Base-by-base conservation (phyloP, 116 monocot genomes). In the Papilionanthe hybrid region DNA sequence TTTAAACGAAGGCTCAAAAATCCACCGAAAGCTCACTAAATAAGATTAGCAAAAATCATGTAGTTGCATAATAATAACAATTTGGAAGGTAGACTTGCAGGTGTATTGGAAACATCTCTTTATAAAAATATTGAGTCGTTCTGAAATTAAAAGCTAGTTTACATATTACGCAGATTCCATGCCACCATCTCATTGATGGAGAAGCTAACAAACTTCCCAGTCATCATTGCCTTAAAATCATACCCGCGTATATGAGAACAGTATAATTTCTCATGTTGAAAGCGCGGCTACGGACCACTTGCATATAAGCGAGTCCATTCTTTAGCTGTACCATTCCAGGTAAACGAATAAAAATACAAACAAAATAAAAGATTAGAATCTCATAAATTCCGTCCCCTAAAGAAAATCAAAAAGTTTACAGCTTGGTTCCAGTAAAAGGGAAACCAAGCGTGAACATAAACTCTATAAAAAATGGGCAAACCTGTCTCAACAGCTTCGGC, bases 401-500 rank as follows among this genome's bases (percentile, higher is more conserved):
- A 27, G 25, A 15, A 65, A 65, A 65, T 23, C 9, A 65, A 15
- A 60, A 7, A 65, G 27, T 49, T 28, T 0, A 10, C 5, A 55
- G 57, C 2, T 25, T 4, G 55, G 18, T 17, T 17, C 53, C 53
- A 53, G 53, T 17, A 4, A 53, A 4, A 53, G 4, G 53, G 53
- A 53, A 37, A 4, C 17, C 17, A 13, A 53, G 18, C 3, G 17
- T 15, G 15, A 53, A 49, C 12, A 11, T 49, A 53, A 17, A 53
- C 4, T 53, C 4, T 53, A 53, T 15, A 79, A 55, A 37, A 9
- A 2, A 15, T 29, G 29, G 53, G 42, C 9, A 5, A 12, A 95
- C 95, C 95, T 85, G 95, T 95, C 84, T 95, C 90, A 4, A 95
- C 95, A 72, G 92, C 95, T 82, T 95, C 95, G 11, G 89, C 88